Evolutionary conservation across 2,329 filamentous ascomycete species (phyloP).

Genomic region (Fusarium equiseti): DNA sequence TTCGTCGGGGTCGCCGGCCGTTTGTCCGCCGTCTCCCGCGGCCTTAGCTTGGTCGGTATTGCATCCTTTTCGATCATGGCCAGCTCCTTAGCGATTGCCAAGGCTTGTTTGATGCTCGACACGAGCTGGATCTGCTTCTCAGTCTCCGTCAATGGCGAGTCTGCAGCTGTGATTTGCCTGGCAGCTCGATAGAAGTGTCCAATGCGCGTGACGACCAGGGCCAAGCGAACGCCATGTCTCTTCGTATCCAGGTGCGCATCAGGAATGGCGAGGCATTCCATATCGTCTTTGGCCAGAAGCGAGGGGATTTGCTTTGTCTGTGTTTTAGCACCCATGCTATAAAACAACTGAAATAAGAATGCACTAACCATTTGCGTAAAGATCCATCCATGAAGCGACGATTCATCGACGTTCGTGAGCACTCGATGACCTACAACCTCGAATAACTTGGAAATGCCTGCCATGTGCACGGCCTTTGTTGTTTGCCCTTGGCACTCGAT

Average conservation of each 20-base stretch:
- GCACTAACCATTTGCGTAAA: slow-evolving; percentile 33
- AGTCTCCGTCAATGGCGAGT: neutral
- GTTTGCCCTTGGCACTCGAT: slow-evolving; percentile 35
- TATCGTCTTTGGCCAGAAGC: slow-evolving; percentile 8
- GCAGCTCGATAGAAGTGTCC: slow-evolving; percentile 28
- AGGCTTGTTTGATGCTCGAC: slow-evolving; percentile 19
- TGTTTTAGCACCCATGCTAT: slow-evolving; percentile 1
- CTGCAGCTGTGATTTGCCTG: slow-evolving; percentile 13
- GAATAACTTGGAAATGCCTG: slow-evolving; percentile 30
- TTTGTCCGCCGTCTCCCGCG: slow-evolving; percentile 22
- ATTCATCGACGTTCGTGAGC: slow-evolving; percentile 7
- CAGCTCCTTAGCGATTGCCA: slow-evolving; percentile 20
- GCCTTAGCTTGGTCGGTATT: slow-evolving; percentile 15
- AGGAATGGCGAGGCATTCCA: slow-evolving; percentile 27
- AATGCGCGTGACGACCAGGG: slow-evolving; percentile 26
- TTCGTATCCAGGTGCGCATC: slow-evolving; percentile 10
- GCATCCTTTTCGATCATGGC: slow-evolving; percentile 9
- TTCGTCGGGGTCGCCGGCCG: neutral
- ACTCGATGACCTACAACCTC: slow-evolving; percentile 26
- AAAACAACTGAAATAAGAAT: neutral
- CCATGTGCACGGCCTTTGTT: slow-evolving; percentile 32
- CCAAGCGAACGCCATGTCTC: slow-evolving; percentile 19
- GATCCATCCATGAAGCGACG: slow-evolving; percentile 21
- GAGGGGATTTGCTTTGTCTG: slow-evolving; percentile 32
- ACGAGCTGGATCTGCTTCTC: slow-evolving; percentile 17